Base-by-base conservation (phyloP, 768 basidiomycete genomes). In the Agaricus sinodeliciosus region DNA sequence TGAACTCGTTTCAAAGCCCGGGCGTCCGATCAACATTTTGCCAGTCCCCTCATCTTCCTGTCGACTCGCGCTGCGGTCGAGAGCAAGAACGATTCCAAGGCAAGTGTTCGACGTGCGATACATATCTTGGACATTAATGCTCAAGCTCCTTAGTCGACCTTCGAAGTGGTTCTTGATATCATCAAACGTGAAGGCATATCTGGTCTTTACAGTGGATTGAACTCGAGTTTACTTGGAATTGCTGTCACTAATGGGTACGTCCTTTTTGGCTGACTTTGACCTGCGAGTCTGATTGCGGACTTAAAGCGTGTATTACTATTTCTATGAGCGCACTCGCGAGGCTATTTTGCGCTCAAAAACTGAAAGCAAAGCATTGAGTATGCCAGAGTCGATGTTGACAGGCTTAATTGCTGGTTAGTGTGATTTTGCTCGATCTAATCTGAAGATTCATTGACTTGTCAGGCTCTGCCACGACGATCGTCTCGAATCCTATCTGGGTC, bases 401-500 rank as follows among this genome's bases (percentile, higher is more conserved):
- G 90, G 91, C 0, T 68, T 95, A 36, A 81, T 97, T 53, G 94
- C 94, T 54, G 93, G 94, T 83, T 58, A 62, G 66, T 11, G 43
- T 26, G 22, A 45, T 19, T 5, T 50, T 35, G 26, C 18, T 25
- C 41, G 26, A 18, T 52, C n/a, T 22, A 34, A 26, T 34, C 35
- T 34, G 8, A 49, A 41, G 19, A 9, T 37, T 48, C 18, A 39
- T 26, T 39, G 26, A 16, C 2, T n/a, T 46, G n/a, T 26, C 58
- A 91, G 94, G 94, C 36, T 87, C 87, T 40, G 88, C 88, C 9
- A 96, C 95, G 3, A 88, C 92, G 3, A 68, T 95, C 57, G 77
- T 90, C 57, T 88, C 84, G 65, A 97, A 98, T 68, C 95, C 95
- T 2, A 87, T 98, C 55, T 99, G 96, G 96, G 93, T 96, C 44